phyloP scores from a whole-genome alignment of 495 filamentous ascomycete genomes.

The Emericellopsis terricola region DNA sequence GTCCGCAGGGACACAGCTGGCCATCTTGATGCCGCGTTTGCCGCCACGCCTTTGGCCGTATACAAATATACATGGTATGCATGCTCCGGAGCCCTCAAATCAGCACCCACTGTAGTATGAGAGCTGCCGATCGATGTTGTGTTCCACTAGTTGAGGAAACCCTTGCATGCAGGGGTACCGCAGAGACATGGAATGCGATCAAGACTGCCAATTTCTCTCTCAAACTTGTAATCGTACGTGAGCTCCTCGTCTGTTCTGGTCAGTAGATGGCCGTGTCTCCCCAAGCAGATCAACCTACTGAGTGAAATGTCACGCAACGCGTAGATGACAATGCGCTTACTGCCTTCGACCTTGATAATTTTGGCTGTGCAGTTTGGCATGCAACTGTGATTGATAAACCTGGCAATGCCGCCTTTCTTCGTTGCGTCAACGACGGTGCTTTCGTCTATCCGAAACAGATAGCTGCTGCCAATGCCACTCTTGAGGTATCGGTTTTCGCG shows the following conservation, averaged over 20 bases:
- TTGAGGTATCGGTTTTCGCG: constrained; percentile 82
- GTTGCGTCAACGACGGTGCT: constrained; percentile 95
- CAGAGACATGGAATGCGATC: constrained; percentile 96
- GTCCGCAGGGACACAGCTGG: too few species aligned
- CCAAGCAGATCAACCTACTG: constrained; percentile 55
- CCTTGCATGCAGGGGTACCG: constrained; percentile 89
- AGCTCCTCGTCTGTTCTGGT: constrained; percentile 98
- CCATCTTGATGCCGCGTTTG: too few species aligned
- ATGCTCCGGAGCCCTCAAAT: too few species aligned
- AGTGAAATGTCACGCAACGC: constrained; percentile 83
- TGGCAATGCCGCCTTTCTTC: constrained; percentile 91
- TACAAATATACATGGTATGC: too few species aligned
- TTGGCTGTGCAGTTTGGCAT: constrained; percentile 98
- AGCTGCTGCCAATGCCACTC: constrained; percentile 92
- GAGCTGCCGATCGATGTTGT: too few species aligned
- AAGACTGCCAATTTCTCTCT: constrained; percentile 83
- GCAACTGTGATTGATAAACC: constrained; percentile 98
- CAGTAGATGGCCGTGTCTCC: constrained; percentile 30
- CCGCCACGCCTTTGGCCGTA: too few species aligned
- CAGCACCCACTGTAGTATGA: too few species aligned
- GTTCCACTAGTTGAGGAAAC: constrained; percentile 94
- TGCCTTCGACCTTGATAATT: constrained; percentile 99
- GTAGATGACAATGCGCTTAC: constrained; percentile 97
- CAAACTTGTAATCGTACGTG: constrained; percentile 99
- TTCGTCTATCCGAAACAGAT: constrained; percentile 96